These are phyloP conservation scores for Gigaspora rosea DNA, from an alignment of 192 early-diverging fungal genomes.

Conservation along the genomic window DNA sequence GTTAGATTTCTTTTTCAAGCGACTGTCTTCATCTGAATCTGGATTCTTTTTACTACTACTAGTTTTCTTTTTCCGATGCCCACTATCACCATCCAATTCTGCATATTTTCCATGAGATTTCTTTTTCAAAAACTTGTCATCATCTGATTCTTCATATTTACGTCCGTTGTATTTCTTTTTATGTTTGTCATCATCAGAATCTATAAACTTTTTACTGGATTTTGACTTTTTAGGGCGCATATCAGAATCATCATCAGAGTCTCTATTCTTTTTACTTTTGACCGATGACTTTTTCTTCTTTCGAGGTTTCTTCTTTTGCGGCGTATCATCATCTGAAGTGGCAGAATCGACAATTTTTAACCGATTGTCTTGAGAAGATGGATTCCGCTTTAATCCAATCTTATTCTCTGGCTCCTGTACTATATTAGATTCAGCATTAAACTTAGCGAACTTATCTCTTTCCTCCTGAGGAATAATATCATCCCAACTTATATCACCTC, in stretches of 20 bases:
- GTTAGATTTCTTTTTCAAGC: slow-evolving; percentile 10
- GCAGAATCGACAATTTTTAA: neutral
- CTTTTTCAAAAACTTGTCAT: neutral
- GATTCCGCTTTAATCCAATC: neutral
- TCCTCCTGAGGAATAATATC: slow-evolving; percentile 93
- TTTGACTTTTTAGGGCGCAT: slow-evolving; percentile 1
- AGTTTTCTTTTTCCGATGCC: neutral
- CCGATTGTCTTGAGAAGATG: neutral
- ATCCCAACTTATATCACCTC: slow-evolving; percentile 84
- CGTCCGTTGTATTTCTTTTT: neutral
- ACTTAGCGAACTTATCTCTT: slow-evolving; percentile 54
- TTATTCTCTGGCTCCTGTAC: slow-evolving; percentile 12
- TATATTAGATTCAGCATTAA: slow-evolving; percentile 23
- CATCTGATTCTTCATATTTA: neutral
- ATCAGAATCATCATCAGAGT: neutral
- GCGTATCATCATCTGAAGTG: neutral
- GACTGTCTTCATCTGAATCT: slow-evolving; percentile 38
- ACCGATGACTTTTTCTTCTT: neutral
- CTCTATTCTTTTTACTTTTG: neutral
- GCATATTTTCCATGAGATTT: neutral
- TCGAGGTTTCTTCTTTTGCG: neutral
- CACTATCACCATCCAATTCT: neutral
- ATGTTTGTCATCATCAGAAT: neutral
- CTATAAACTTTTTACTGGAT: neutral
- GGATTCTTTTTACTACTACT: slow-evolving; percentile 37